Evolutionary conservation across 2,329 filamentous ascomycete species (phyloP).

Genomic region (Myriosclerotinia scirpicola): DNA sequence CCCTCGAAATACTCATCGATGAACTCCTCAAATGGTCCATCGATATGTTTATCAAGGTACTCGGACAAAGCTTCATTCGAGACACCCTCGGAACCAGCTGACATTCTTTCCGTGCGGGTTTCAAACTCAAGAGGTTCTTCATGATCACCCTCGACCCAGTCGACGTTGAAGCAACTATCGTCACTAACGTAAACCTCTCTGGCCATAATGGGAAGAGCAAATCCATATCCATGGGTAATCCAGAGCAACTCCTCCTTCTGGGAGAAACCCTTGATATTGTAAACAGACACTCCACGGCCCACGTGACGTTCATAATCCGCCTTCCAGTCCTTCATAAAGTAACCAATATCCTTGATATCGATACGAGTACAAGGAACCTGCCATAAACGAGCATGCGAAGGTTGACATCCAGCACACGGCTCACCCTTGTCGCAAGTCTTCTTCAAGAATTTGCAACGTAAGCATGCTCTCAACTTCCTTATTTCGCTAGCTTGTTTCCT

Average conservation of each 20-base stretch:
- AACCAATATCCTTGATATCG: slow-evolving; percentile 97
- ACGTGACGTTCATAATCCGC: slow-evolving; percentile 93
- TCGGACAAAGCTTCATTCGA: slow-evolving; percentile 78
- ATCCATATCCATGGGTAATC: slow-evolving; percentile 95
- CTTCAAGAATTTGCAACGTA: slow-evolving; percentile 98
- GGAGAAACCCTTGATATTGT: slow-evolving; percentile 86
- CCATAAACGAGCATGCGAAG: slow-evolving; percentile 92
- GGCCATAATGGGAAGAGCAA: slow-evolving; percentile 87
- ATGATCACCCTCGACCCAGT: slow-evolving; percentile 85
- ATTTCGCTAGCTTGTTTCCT: slow-evolving; percentile 96
- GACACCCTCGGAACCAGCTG: slow-evolving; percentile 85
- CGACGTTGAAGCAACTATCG: slow-evolving; percentile 87
- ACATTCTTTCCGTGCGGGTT: slow-evolving; percentile 82
- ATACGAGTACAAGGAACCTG: slow-evolving; percentile 97
- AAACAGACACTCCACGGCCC: slow-evolving; percentile 81
- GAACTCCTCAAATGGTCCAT: slow-evolving; percentile 87
- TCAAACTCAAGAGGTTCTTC: slow-evolving; percentile 79
- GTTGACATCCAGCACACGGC: slow-evolving; percentile 92
- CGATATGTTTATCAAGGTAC: slow-evolving; percentile 93
- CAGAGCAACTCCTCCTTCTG: slow-evolving; percentile 72
- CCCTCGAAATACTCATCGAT: slow-evolving; percentile 96
- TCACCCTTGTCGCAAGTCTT: slow-evolving; percentile 99
- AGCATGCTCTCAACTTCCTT: slow-evolving; percentile 86
- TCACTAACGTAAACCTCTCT: slow-evolving; percentile 91
- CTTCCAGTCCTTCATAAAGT: slow-evolving; percentile 99